A percentile compares a stretch with the other conserved stretches of the same genome.
phyloP scores from a whole-genome alignment of 1,284 basidiomycete genomes.

The Rhodotorula sp. region DNA sequence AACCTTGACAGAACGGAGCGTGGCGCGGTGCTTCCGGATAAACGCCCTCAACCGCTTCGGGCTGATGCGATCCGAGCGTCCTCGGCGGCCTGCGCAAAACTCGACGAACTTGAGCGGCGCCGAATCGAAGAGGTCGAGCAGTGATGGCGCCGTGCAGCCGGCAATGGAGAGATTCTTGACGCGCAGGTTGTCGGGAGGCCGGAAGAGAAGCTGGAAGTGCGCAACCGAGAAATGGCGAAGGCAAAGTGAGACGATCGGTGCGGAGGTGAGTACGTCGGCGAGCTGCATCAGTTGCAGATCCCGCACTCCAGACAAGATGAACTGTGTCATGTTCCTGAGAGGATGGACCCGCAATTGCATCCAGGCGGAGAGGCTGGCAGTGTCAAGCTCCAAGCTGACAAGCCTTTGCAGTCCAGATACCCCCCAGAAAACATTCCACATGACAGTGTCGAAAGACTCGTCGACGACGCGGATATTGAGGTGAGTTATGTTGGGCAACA shows the following conservation, averaged over 20 bases:
- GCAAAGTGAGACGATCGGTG: too few species aligned
- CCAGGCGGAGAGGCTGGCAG: not conserved
- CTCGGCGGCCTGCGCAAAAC: not conserved
- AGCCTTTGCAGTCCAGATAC: not conserved
- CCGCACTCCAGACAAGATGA: not conserved
- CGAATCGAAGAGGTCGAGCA: not conserved
- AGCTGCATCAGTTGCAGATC: not conserved
- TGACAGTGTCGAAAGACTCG: too few species aligned
- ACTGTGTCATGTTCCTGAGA: not conserved
- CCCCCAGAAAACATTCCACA: too few species aligned
- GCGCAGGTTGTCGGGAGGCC: not conserved
- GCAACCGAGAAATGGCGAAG: too few species aligned
- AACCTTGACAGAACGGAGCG: not conserved
- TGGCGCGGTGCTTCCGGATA: too few species aligned
- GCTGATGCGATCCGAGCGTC: not conserved
- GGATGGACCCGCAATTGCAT: too few species aligned
- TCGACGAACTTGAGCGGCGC: slow-evolving; percentile 5
- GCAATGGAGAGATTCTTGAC: not conserved
- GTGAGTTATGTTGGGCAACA: not conserved
- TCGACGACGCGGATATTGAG: not conserved
- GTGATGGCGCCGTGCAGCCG: not conserved
- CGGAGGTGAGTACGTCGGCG: not conserved
- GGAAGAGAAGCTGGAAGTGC: too few species aligned
- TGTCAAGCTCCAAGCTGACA: slow-evolving; percentile 5
- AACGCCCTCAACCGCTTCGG: too few species aligned